Conservation (phyloP, 805 yeast genomes). For the Candida insectorum region DNA sequence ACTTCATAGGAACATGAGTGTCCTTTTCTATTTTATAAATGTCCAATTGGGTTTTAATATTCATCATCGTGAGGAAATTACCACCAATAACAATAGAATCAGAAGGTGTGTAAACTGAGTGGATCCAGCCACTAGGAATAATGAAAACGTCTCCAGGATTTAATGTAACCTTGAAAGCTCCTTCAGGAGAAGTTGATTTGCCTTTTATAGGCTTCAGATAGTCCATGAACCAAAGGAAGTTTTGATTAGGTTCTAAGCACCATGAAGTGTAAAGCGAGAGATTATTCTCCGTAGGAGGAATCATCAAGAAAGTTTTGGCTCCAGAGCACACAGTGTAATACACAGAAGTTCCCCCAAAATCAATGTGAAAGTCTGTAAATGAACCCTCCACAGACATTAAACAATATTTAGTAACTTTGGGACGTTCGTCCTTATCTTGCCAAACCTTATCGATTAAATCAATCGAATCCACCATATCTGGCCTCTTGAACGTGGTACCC, state of each 20-base stretch:
- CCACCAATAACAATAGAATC: constrained; percentile 88
- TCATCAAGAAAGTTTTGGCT: constrained; percentile 66
- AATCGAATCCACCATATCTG: constrained; percentile 57
- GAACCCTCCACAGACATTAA: constrained; percentile 80
- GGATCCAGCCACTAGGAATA: constrained; percentile 93
- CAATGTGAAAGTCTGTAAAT: constrained; percentile 87
- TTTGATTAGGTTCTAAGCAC: constrained; percentile 67
- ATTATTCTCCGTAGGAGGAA: constrained; percentile 70
- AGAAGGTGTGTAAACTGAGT: constrained; percentile 78
- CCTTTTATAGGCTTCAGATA: constrained; percentile 30
- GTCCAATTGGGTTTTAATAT: constrained; percentile 59
- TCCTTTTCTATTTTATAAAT: constrained; percentile 59
- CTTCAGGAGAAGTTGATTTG: constrained; percentile 23
- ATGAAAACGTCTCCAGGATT: constrained; percentile 69
- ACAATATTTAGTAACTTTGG: constrained; percentile 72
- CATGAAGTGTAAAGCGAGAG: constrained; percentile 62
- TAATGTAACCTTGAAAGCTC: constrained; percentile 54
- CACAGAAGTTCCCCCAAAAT: constrained; percentile 90
- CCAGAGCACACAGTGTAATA: constrained; percentile 84
- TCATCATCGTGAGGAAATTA: constrained; percentile 67
- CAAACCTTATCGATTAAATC: constrained; percentile 74
- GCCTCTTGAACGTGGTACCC: constrained; percentile 53
- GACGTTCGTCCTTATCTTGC: constrained; percentile 39
- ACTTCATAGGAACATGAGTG: constrained; percentile 72
- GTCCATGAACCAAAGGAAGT: constrained; percentile 62